Evolutionary conservation across 352 stramenopile genomes (phyloP), one percentile per base, ranked within the genome.

Genomic region (Pythium oligandrum): DNA sequence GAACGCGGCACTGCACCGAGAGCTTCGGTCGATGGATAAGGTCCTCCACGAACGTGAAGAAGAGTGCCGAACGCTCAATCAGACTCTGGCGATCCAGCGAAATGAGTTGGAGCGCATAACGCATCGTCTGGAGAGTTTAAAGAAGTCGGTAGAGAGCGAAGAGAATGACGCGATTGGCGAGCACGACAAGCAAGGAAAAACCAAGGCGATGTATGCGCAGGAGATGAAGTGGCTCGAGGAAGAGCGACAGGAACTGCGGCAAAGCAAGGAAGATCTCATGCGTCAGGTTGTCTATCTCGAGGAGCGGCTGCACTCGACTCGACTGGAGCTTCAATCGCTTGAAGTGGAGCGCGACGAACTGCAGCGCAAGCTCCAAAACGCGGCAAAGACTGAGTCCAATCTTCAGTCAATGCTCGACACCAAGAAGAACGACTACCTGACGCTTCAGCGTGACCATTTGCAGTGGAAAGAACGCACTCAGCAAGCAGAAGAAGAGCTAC

Each of bases 141-240:
- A 61, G 42, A 40, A 37, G 2, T 63, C 60, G 3, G 40, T 60
- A 2, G 55, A 67, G n/a, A 59, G 46, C 30, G 52, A 67, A 9
- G 46, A 66, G 26, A 32, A 11, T 9, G 35, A 48, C 6, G 26
- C 3, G 4, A 40, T 31, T 39, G 34, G 40, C 6, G 31, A n/a
- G 4, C 4, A 48, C 39, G 40, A 46, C 42, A 42, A 62, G 44
- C 37, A 43, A 44, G 58, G 6, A 17, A 43, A 40, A 2, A 11
- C 9, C 9, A 78, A 74, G 37, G 63, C 61, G 3, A 44, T 79
- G 2, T 71, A 83, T 44, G 66, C 66, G 3, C 73, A 88, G 49
- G 74, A 91, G 53, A 80, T 85, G 52, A 87, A 83, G 55, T 88
- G 81, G 78, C 61, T 88, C 3, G 73, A 89, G 44, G 73, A 89